Percentiles rank a stretch among this genome's conserved stretches.
Conservation (phyloP, 768 basidiomycete genomes). For the Mycena crocata region DNA sequence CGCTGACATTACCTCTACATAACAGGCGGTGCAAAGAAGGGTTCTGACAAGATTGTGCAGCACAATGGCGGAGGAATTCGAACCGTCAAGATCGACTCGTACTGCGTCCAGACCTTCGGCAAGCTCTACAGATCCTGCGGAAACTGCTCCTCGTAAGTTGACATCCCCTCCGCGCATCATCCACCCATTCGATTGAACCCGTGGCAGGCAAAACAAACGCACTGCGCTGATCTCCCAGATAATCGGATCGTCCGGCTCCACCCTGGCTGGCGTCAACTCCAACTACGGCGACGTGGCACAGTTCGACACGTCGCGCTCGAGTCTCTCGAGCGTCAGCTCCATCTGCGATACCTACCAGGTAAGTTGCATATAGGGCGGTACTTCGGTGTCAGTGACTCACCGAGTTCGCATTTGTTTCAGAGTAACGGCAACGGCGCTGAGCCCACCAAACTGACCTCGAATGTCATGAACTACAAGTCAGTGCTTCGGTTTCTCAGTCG, state of each 20-base stretch:
- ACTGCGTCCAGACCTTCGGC: slow-evolving; percentile 14
- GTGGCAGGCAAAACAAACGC: slow-evolving; percentile 4
- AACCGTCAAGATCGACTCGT: slow-evolving; percentile 21
- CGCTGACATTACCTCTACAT: slow-evolving; percentile 11
- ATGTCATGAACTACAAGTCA: slow-evolving; percentile 4
- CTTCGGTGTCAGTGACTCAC: slow-evolving; percentile 8
- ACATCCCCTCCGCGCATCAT: not conserved
- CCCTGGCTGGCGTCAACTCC: slow-evolving; percentile 16
- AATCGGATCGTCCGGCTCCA: slow-evolving; percentile 6
- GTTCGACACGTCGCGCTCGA: slow-evolving; percentile 3
- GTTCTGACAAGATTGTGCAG: slow-evolving; percentile 23
- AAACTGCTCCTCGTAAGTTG: slow-evolving; percentile 7
- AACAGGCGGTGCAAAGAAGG: slow-evolving; percentile 12
- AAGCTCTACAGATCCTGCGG: slow-evolving; percentile 11
- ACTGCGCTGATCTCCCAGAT: not conserved
- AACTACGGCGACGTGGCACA: slow-evolving; percentile 9
- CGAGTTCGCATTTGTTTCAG: slow-evolving; percentile 7
- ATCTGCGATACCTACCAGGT: slow-evolving; percentile 9
- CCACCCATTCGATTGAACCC: too few species aligned
- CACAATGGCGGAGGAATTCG: slow-evolving; percentile 29
- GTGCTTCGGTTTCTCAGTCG: too few species aligned
- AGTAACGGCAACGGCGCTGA: slow-evolving; percentile 28
- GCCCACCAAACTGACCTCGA: slow-evolving; percentile 14
- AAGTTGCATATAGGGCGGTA: not conserved
- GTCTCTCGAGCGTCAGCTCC: not conserved